Evolutionary conservation across 331 rosid species (phyloP).

Genomic region (Saraca asoca): DNA sequence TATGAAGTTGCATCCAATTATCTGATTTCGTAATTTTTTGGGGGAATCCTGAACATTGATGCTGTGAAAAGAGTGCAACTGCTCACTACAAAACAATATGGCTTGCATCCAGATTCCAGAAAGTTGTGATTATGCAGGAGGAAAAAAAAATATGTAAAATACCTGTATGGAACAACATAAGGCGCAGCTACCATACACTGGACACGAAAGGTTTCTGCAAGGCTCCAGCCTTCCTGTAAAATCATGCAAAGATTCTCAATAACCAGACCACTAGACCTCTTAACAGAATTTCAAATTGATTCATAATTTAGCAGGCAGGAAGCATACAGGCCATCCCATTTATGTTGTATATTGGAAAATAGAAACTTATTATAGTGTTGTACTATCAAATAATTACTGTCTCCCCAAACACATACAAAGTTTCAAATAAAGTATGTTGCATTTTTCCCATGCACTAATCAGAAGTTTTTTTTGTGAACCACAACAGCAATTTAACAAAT

Average conservation of each 20-base stretch:
- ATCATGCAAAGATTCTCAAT: conserved; percentile 38
- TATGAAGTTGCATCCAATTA: conserved; percentile 12
- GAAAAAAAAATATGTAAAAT: conserved; percentile 19
- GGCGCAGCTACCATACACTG: conserved; percentile 86
- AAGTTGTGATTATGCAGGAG: conserved; percentile 19
- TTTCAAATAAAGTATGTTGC: conserved; percentile 3
- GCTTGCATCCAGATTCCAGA: conserved; percentile 12
- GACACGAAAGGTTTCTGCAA: conserved; percentile 65
- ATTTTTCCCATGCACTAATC: not conserved
- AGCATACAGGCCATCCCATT: not conserved
- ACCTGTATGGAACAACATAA: conserved; percentile 88
- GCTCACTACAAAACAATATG: conserved; percentile 17
- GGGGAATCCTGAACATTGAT: conserved; percentile 1
- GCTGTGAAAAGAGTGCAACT: not conserved
- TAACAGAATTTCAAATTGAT: conserved; percentile 6
- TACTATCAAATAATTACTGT: not conserved
- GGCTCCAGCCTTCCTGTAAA: conserved; percentile 91
- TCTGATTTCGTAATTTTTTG: not conserved
- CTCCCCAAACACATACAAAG: conserved; percentile 10
- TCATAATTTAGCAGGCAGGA: conserved; percentile 8
- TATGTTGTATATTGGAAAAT: conserved; percentile 2
- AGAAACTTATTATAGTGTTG: conserved; percentile 8
- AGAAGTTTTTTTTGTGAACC: conserved; percentile 11
- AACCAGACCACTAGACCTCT: conserved; percentile 4
- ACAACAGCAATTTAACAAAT: conserved; percentile 4